These are phyloP conservation scores for Linnemannia schmuckeri DNA, from an alignment of 192 early-diverging fungal species.

Conservation along the genomic window DNA sequence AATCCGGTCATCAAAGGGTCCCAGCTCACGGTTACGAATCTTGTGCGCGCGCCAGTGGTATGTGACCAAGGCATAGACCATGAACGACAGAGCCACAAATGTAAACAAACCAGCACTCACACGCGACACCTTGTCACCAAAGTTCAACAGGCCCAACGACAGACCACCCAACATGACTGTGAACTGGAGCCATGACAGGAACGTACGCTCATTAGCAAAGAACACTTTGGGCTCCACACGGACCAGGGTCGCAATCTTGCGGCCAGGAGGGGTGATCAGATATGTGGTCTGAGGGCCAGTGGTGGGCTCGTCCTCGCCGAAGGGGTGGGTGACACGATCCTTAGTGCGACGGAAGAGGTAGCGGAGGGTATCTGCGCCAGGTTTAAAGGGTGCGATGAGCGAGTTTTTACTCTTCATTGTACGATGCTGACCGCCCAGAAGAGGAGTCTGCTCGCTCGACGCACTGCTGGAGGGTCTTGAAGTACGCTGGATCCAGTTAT, in stretches of 20 bases:
- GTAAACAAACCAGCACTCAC: slow-evolving; percentile 81
- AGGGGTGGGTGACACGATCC: slow-evolving; percentile 33
- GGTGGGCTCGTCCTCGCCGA: slow-evolving; percentile 18
- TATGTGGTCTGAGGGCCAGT: slow-evolving; percentile 35
- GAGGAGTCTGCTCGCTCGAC: slow-evolving; percentile 53
- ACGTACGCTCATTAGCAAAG: slow-evolving; percentile 96
- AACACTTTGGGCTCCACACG: slow-evolving; percentile 89
- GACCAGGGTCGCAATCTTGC: slow-evolving; percentile 73
- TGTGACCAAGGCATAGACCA: slow-evolving; percentile 83
- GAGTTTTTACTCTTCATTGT: slow-evolving; percentile 33
- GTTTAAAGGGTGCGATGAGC: slow-evolving; percentile 50
- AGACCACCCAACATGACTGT: slow-evolving; percentile 77
- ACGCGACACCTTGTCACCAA: slow-evolving; percentile 79
- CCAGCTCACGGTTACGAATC: slow-evolving; percentile 80
- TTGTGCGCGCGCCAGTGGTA: slow-evolving; percentile 85
- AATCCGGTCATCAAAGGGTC: slow-evolving; percentile 84
- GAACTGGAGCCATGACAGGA: slow-evolving; percentile 90
- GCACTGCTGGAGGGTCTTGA: slow-evolving; percentile 28
- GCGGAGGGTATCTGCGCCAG: slow-evolving; percentile 54
- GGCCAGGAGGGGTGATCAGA: slow-evolving; percentile 51
- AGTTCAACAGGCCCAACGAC: slow-evolving; percentile 82
- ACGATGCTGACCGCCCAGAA: slow-evolving; percentile 25
- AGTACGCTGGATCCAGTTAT: slow-evolving; percentile 43
- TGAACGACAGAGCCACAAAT: slow-evolving; percentile 76
- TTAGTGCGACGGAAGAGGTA: slow-evolving; percentile 49